Evolutionary conservation across 139 green algal genomes (phyloP).

Genomic region (Chlorokybus atmophyticus): DNA sequence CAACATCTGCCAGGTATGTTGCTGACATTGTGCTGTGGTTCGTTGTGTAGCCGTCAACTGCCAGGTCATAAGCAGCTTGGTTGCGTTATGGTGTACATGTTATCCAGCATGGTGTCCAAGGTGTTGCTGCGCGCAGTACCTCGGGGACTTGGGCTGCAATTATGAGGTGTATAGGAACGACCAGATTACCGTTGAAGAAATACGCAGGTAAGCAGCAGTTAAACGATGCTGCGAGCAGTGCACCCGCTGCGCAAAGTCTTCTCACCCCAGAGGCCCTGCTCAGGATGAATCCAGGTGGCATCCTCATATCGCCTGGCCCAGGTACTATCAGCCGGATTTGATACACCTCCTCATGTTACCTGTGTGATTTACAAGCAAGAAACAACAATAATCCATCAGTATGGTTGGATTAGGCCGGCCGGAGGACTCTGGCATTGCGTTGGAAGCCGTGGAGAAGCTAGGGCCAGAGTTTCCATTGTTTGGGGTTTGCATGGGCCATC

Average conservation of each 20-base stretch:
- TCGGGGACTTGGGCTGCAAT: slow-evolving; percentile 76
- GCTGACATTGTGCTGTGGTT: too few species aligned
- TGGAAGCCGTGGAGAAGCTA: slow-evolving; percentile 70
- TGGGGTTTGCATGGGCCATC: slow-evolving; percentile 98
- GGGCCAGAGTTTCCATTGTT: slow-evolving; percentile 77
- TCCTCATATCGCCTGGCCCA: slow-evolving; percentile 89
- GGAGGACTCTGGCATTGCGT: slow-evolving; percentile 82
- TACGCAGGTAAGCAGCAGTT: too few species aligned
- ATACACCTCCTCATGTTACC: neutral
- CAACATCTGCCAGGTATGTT: slow-evolving; percentile 78
- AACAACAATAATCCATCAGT: too few species aligned
- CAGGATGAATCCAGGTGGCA: slow-evolving; percentile 68
- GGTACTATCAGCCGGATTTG: slow-evolving; percentile 31
- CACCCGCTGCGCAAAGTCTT: too few species aligned
- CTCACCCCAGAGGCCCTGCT: too few species aligned
- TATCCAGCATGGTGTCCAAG: too few species aligned
- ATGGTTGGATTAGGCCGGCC: too few species aligned
- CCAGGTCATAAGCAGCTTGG: too few species aligned
- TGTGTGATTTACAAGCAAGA: slow-evolving; percentile 43
- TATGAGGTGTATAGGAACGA: slow-evolving; percentile 92
- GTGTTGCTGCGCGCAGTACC: too few species aligned
- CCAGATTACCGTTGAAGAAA: slow-evolving; percentile 63
- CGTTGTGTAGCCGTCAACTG: too few species aligned
- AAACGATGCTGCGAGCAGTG: too few species aligned
- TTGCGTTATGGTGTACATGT: neutral